Conservation (phyloP, 164 flowering plant genomes). For the Cinnamomum chago region DNA sequence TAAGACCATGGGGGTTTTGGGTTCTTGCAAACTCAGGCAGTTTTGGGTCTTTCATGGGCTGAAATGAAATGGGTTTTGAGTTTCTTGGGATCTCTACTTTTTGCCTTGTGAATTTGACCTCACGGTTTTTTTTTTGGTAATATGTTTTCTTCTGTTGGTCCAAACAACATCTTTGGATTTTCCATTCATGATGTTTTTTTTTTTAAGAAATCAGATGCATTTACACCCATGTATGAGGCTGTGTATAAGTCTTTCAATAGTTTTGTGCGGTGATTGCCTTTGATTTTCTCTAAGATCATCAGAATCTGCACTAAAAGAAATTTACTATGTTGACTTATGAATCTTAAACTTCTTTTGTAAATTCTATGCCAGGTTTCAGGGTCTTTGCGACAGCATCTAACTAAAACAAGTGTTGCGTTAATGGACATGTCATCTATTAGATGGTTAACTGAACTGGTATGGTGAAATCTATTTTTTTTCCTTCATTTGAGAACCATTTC, state of each 20-base stretch:
- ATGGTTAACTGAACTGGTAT: constrained; percentile 42
- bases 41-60: background rate
- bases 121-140: background rate
- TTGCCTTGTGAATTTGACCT: background rate
- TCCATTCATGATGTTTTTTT: background rate
- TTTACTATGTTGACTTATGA: background rate
- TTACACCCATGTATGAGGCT: too few relatives aligned
- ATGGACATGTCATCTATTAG: constrained; percentile 41
- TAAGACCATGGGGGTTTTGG: background rate
- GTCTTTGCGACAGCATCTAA: background rate
- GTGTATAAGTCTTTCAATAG: background rate
- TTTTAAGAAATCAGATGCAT: too few relatives aligned
- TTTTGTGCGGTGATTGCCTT: background rate
- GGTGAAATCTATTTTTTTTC: background rate
- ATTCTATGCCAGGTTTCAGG: background rate
- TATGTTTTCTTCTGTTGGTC: background rate
- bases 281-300: background rate
- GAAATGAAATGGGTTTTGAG: constrained; percentile 1
- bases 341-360: too few relatives aligned
- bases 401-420: background rate
- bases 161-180: background rate
- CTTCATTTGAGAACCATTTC: too few relatives aligned
- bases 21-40: background rate
- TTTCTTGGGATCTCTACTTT: background rate
- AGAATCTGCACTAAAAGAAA: background rate